Evolutionary conservation across 2,329 filamentous ascomycete species (phyloP).

Genomic region (Fulvia fulva): DNA sequence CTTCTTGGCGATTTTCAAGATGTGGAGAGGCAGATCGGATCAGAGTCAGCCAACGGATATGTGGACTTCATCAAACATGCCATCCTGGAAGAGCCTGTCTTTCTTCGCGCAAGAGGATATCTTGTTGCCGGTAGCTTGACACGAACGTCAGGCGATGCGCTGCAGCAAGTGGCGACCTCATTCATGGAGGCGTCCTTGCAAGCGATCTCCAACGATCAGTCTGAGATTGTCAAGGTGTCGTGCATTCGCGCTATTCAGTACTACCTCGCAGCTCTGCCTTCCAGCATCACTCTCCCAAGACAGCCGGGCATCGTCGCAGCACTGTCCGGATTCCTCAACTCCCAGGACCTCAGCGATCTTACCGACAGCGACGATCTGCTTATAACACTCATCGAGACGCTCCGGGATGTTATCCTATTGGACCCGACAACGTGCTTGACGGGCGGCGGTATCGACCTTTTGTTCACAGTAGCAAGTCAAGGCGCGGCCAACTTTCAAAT

Average conservation of each 20-base stretch:
- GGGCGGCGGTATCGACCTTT: constrained; percentile 69
- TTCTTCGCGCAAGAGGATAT: constrained; percentile 82
- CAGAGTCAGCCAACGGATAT: constrained; percentile 67
- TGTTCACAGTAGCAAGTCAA: constrained; percentile 85
- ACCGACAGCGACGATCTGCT: constrained; percentile 88
- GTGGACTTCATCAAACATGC: constrained; percentile 76
- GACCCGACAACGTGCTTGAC: constrained; percentile 72
- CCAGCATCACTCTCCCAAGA: constrained; percentile 48
- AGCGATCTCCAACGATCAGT: constrained; percentile 69
- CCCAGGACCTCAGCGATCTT: constrained; percentile 76
- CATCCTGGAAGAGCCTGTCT: constrained; percentile 66
- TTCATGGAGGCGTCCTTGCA: constrained; percentile 71
- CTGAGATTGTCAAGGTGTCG: constrained; percentile 86
- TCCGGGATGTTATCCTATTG: constrained; percentile 77
- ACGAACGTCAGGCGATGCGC: constrained; percentile 58
- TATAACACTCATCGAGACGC: constrained; percentile 80
- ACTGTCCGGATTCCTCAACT: constrained; percentile 68
- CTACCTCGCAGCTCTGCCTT: constrained; percentile 54
- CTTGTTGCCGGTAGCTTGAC: constrained; percentile 78
- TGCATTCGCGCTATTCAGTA: constrained; percentile 83
- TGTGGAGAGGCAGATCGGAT: constrained; percentile 64
- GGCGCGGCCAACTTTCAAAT: constrained; percentile 89
- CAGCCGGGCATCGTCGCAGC: constrained; percentile 61
- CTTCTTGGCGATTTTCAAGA: constrained; percentile 80
- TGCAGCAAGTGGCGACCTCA: constrained; percentile 53